Conservation (phyloP, 2,329 filamentous ascomycete genomes). For the Penicillium sp. region DNA sequence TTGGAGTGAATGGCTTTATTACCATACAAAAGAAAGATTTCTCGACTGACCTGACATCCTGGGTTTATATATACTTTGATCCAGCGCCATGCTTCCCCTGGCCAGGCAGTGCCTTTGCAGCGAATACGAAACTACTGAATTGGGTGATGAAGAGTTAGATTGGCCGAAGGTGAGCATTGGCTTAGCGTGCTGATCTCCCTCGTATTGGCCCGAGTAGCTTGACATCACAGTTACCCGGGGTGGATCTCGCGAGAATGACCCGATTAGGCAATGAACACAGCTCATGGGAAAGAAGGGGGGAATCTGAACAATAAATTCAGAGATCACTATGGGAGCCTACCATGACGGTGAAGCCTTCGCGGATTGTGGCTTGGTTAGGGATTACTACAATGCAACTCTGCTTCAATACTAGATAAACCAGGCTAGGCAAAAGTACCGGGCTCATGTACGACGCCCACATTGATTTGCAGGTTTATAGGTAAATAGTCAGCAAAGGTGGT, state of each 20-base stretch:
- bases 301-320: not conserved
- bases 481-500: not conserved
- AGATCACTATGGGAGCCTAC: not conserved
- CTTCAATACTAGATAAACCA: not conserved
- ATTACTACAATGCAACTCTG: not conserved
- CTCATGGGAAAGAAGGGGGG: not conserved
- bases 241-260: constrained; percentile 10
- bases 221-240: constrained; percentile 9
- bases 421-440: not conserved
- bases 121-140: constrained; percentile 3
- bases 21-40: not conserved
- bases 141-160: not conserved
- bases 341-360: not conserved
- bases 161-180: not conserved
- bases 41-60: not conserved
- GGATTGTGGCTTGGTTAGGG: not conserved
- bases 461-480: not conserved
- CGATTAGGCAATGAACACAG: not conserved
- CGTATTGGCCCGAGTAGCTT: constrained; percentile 5
- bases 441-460: too few relatives aligned
- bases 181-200: constrained; percentile 6
- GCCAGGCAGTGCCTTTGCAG: not conserved
- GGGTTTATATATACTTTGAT: not conserved
- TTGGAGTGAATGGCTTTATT: not conserved
- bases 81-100: not conserved